Conservation (phyloP, 352 stramenopile species). For the Globisporangium perplexum region DNA sequence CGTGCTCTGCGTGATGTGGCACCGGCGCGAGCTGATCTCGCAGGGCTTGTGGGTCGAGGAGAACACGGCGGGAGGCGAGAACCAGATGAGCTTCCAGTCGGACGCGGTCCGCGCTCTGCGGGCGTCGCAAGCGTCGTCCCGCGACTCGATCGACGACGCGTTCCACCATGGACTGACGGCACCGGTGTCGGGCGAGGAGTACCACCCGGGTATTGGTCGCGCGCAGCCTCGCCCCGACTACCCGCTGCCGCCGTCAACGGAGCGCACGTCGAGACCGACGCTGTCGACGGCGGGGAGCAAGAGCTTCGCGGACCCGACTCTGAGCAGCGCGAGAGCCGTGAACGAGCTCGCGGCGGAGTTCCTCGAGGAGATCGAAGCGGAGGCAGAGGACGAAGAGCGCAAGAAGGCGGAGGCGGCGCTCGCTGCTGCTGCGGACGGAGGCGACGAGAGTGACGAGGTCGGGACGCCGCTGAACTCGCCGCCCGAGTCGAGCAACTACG, state of each 20-base stretch:
- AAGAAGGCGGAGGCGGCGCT: constrained; percentile 12
- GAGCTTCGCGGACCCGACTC: constrained; percentile 21
- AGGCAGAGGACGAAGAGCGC: constrained; percentile 36
- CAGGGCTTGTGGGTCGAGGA: constrained; percentile 70
- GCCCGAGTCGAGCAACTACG: constrained; percentile 9
- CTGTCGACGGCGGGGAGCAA: constrained; percentile 4
- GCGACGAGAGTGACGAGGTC: constrained; percentile 11
- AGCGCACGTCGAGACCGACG: background rate
- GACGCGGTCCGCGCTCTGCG: constrained; percentile 35
- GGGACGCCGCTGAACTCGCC: constrained; percentile 13
- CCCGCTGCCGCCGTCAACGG: background rate
- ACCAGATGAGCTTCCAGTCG: constrained; percentile 33
- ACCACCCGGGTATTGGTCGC: constrained; percentile 4
- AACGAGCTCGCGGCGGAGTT: constrained; percentile 43
- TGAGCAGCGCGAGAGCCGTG: constrained; percentile 22
- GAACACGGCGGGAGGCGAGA: constrained; percentile 14
- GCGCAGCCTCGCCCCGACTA: background rate
- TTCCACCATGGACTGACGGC: constrained; percentile 28
- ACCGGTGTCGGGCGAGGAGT: background rate
- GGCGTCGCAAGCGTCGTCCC: constrained; percentile 51
- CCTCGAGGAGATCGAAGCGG: constrained; percentile 37
- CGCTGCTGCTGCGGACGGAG: constrained; percentile 6
- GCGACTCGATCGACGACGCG: constrained; percentile 72
- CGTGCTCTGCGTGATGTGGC: constrained; percentile 71
- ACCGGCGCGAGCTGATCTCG: constrained; percentile 70